A percentile compares a stretch with the other conserved stretches of the same genome.
phyloP scores from a whole-genome alignment of 495 filamentous ascomycete genomes.

The Physcia stellaris region DNA sequence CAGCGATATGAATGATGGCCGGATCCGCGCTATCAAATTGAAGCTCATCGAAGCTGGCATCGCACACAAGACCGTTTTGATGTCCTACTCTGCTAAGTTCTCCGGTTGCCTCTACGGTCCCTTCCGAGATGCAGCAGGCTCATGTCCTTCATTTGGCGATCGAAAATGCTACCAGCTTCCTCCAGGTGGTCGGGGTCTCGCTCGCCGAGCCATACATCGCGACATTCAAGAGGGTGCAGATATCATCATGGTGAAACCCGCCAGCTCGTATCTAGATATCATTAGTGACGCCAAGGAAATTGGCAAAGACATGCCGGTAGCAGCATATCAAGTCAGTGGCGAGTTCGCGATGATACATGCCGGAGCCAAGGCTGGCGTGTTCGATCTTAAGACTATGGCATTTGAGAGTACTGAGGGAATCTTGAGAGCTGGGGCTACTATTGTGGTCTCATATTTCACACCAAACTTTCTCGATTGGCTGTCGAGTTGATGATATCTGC shows the following conservation, averaged over 20 bases:
- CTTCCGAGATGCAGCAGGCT: constrained; percentile 92
- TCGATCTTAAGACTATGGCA: constrained; percentile 89
- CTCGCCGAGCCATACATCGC: constrained; percentile 75
- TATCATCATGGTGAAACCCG: constrained; percentile 98
- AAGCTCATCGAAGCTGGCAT: constrained; percentile 87
- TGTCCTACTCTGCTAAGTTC: constrained; percentile 98
- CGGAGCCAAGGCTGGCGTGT: constrained; percentile 91
- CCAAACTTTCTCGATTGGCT: constrained; percentile 90
- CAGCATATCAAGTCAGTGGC: constrained; percentile 92
- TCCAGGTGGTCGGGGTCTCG: constrained; percentile 81
- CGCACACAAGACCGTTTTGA: constrained; percentile 75
- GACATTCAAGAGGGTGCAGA: constrained; percentile 91
- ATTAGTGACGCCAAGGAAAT: constrained; percentile 92
- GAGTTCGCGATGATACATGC: constrained; percentile 99
- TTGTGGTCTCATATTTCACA: constrained; percentile 86
- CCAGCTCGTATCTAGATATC: constrained; percentile 86
- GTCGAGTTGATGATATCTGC: constrained; percentile 13
- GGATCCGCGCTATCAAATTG: constrained; percentile 89
- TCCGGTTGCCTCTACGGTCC: constrained; percentile 92
- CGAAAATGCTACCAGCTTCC: constrained; percentile 93
- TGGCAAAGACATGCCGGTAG: constrained; percentile 76
- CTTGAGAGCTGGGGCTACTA: constrained; percentile 78
- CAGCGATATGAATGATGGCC: constrained; percentile 97
- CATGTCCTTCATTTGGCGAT: constrained; percentile 84
- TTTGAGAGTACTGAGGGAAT: constrained; percentile 91